Evolutionary conservation across 805 yeast genomes (phyloP).

Genomic region (Pichia paraexigua): DNA sequence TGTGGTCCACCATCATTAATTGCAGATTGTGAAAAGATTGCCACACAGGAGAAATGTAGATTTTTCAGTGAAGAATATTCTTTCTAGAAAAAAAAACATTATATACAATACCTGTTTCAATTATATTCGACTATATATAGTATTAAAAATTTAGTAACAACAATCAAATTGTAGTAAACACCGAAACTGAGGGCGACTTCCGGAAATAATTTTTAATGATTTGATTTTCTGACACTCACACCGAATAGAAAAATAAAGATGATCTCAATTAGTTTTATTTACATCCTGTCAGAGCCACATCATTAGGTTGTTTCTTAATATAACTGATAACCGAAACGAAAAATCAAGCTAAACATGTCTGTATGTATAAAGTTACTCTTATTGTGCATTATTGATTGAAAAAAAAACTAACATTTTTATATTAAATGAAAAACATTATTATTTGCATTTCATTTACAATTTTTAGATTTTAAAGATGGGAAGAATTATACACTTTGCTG

Average conservation of each 20-base stretch:
- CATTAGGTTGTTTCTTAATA: neutral
- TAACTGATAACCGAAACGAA: neutral
- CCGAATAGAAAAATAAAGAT: too few species aligned
- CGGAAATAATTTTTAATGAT: neutral
- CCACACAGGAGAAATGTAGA: slow-evolving; percentile 29
- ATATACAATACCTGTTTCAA: neutral
- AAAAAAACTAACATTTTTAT: neutral
- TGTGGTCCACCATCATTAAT: slow-evolving; percentile 51
- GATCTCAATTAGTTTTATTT: too few species aligned
- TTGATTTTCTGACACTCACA: neutral
- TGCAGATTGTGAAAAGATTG: slow-evolving; percentile 32
- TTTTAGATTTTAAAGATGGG: slow-evolving; percentile 21
- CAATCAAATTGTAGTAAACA: too few species aligned
- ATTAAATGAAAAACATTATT: neutral
- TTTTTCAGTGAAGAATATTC: slow-evolving; percentile 39
- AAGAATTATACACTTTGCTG: slow-evolving; percentile 47
- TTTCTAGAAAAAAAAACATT: slow-evolving; percentile 15
- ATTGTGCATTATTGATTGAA: neutral
- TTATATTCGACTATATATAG: neutral
- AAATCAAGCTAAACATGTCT: neutral
- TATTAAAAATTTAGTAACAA: too few species aligned
- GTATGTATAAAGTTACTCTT: neutral
- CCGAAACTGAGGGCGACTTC: neutral
- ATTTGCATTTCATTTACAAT: neutral
- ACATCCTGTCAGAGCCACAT: neutral